phyloP scores from a whole-genome alignment of 73 alveolate species.

The Paraurostyla sp. region DNA sequence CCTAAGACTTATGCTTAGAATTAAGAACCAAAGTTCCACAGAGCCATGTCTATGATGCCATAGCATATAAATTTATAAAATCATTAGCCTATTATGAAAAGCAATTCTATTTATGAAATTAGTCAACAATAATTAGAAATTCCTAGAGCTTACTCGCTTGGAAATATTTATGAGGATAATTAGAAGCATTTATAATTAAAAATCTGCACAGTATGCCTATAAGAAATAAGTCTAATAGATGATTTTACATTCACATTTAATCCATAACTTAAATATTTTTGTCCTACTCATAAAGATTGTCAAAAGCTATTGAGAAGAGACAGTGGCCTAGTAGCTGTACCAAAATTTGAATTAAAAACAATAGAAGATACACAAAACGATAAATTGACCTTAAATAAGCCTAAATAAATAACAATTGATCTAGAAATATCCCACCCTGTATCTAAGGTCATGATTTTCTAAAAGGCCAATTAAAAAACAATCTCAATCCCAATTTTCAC shows the following conservation, averaged over 20 bases:
- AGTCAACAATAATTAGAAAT: background rate
- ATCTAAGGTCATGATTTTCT: background rate
- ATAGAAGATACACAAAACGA: background rate
- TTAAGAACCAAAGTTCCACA: background rate
- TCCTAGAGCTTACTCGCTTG: constrained; percentile 37
- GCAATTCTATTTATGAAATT: background rate
- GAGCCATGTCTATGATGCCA: constrained; percentile 17
- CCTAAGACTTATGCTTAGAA: background rate
- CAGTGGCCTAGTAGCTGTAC: constrained; percentile 35
- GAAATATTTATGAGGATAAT: constrained; percentile 22
- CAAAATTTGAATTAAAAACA: constrained; percentile 40
- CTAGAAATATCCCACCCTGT: constrained; percentile 19
- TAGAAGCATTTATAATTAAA: background rate
- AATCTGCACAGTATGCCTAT: constrained; percentile 15
- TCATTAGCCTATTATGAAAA: background rate
- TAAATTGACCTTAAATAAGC: background rate
- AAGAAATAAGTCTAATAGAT: constrained; percentile 22
- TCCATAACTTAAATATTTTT: background rate
- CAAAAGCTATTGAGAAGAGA: constrained; percentile 22
- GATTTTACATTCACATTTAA: constrained; percentile 33
- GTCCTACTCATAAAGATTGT: constrained; percentile 52
- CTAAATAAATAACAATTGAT: background rate
- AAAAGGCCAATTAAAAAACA: background rate
- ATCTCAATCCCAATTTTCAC: background rate
- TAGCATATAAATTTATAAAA: background rate